Percentiles rank a stretch among this genome's conserved stretches.
Conservation (phyloP, 495 filamentous ascomycete species). For the Penicillium flavigenum region DNA sequence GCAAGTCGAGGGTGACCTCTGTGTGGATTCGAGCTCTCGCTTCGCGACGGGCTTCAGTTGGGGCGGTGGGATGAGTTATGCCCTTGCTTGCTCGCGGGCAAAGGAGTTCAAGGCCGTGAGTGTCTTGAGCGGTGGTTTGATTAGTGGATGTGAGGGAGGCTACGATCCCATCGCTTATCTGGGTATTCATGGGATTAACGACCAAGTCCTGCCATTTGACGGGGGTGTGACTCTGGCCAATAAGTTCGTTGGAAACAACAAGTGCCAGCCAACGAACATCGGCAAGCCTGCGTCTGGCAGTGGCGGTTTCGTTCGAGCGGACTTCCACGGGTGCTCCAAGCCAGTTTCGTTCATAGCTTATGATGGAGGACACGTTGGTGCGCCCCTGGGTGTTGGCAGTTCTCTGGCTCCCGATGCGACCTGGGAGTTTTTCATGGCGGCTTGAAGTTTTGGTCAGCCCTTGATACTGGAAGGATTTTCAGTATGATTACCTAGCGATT, state of each 20-base stretch:
- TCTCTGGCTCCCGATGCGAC: slow-evolving; percentile 20
- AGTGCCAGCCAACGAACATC: slow-evolving; percentile 26
- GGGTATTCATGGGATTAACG: slow-evolving; percentile 41
- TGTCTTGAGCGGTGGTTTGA: slow-evolving; percentile 40
- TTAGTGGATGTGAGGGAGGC: slow-evolving; percentile 43
- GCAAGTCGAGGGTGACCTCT: slow-evolving; percentile 41
- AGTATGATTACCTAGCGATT: too few relatives aligned
- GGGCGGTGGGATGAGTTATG: slow-evolving; percentile 50
- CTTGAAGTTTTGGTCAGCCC: not conserved
- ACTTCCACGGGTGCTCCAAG: slow-evolving; percentile 15
- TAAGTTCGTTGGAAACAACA: slow-evolving; percentile 41
- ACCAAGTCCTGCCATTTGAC: slow-evolving; percentile 38
- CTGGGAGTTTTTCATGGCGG: slow-evolving; percentile 16
- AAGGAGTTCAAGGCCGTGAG: slow-evolving; percentile 45
- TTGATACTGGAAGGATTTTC: not conserved
- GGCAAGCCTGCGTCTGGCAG: slow-evolving; percentile 15
- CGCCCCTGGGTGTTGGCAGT: slow-evolving; percentile 15
- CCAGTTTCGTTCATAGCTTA: slow-evolving; percentile 23
- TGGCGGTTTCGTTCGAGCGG: slow-evolving; percentile 8
- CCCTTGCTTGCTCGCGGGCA: slow-evolving; percentile 43
- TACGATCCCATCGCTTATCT: slow-evolving; percentile 45
- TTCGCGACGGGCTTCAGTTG: slow-evolving; percentile 52
- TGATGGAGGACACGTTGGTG: slow-evolving; percentile 23
- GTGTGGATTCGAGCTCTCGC: slow-evolving; percentile 43
- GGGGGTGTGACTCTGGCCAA: slow-evolving; percentile 38